Percentiles rank a stretch among this genome's conserved stretches.
These are phyloP conservation scores for Stachybotrys echinatus DNA, from an alignment of 2,329 filamentous ascomycete genomes.

Conservation along the genomic window DNA sequence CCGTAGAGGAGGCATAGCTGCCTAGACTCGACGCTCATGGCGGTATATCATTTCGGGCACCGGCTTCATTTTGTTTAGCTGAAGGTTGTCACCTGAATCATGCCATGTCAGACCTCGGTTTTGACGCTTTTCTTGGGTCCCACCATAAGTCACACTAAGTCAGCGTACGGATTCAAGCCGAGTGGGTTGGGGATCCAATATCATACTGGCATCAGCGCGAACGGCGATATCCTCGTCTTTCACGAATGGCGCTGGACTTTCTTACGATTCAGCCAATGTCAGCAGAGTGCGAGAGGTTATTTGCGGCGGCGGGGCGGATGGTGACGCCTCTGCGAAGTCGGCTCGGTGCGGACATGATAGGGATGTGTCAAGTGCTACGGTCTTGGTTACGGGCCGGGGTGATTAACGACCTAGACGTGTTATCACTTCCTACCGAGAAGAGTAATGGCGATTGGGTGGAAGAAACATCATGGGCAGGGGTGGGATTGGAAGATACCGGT, in stretches of 20 bases:
- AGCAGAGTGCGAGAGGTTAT: conserved; percentile 3
- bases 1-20: too few relatives aligned
- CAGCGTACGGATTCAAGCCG: too few relatives aligned
- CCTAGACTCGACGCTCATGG: too few relatives aligned
- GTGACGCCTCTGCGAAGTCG: conserved; percentile 3
- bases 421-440: neutral
- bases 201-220: conserved; percentile 5
- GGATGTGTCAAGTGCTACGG: conserved; percentile 4
- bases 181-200: conserved; percentile 2
- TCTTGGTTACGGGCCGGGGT: conserved; percentile 4
- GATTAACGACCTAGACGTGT: conserved; percentile 2
- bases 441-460: neutral
- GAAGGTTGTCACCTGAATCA: too few relatives aligned
- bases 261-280: conserved; percentile 4
- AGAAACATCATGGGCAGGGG: neutral
- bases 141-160: too few relatives aligned
- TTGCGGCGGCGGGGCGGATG: conserved; percentile 4
- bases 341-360: conserved; percentile 4
- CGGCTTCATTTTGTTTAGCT: too few relatives aligned
- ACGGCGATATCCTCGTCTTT: conserved; percentile 5
- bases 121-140: too few relatives aligned
- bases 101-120: too few relatives aligned
- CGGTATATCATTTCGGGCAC: too few relatives aligned
- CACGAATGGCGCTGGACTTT: conserved; percentile 6
- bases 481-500: neutral